Conservation (phyloP, 75 land plant species). For the Adiantum capillusveneris region DNA sequence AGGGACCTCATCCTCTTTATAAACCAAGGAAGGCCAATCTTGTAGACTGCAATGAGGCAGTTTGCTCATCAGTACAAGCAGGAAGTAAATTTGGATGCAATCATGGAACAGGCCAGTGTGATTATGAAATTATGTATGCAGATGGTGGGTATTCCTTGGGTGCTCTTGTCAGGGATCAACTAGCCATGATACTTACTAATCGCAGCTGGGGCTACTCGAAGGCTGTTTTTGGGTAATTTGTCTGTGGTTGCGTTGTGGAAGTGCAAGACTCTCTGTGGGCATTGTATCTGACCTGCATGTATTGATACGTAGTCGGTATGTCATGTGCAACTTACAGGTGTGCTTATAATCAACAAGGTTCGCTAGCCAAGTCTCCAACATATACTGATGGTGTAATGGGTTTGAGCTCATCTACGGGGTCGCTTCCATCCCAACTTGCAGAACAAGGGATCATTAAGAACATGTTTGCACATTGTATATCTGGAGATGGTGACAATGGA, state of each 20-base stretch:
- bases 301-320: too few species aligned
- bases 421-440: conserved; percentile 70
- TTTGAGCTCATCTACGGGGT: conserved; percentile 53
- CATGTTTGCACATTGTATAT: conserved; percentile 76
- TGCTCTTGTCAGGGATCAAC: conserved; percentile 56
- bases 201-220: conserved; percentile 35
- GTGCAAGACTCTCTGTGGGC: too few species aligned
- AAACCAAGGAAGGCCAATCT: conserved; percentile 48
- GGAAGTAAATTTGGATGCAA: conserved; percentile 27
- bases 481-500: conserved; percentile 36
- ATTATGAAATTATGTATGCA: conserved; percentile 82
- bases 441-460: conserved; percentile 50
- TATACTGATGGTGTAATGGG: conserved; percentile 85
- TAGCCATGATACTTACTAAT: conserved; percentile 41
- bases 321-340: conserved; percentile 34
- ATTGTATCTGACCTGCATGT: too few species aligned
- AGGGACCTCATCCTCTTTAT: conserved; percentile 79
- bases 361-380: conserved; percentile 47
- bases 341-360: conserved; percentile 84
- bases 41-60: conserved; percentile 35
- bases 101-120: conserved; percentile 51
- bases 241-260: too few species aligned
- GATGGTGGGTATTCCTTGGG: conserved; percentile 82
- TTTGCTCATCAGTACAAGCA: conserved; percentile 50
- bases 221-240: conserved; percentile 59